A percentile compares a stretch with the other conserved stretches of the same genome.
Conservation (phyloP, 108 stramenopile species). For the Skeletonema potamos region DNA sequence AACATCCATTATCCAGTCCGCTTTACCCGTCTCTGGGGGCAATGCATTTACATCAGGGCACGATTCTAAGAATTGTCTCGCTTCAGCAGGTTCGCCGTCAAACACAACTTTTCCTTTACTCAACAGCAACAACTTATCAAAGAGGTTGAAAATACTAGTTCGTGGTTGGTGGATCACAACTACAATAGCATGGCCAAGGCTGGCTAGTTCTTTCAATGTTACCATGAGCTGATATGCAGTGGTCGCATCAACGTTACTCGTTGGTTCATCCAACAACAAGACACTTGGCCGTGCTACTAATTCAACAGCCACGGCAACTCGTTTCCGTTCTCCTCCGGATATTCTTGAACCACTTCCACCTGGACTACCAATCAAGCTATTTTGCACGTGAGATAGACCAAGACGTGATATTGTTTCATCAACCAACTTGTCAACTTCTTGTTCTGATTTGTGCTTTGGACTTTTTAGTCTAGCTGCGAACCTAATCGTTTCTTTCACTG, state of each 20-base stretch:
- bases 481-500: constrained; percentile 79
- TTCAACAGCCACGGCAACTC: constrained; percentile 81
- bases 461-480: constrained; percentile 83
- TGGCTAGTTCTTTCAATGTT: constrained; percentile 69
- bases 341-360: constrained; percentile 50
- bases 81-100: constrained; percentile 48
- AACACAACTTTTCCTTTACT: constrained; percentile 68
- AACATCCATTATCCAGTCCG: constrained; percentile 86
- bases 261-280: constrained; percentile 72
- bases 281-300: constrained; percentile 78
- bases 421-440: constrained; percentile 54
- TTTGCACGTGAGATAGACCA: constrained; percentile 54
- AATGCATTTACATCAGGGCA: constrained; percentile 43
- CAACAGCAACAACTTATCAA: constrained; percentile 81
- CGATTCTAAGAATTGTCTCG: constrained; percentile 57
- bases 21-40: constrained; percentile 73
- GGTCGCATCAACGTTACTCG: constrained; percentile 78
- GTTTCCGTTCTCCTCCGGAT: constrained; percentile 86
- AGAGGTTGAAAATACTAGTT: constrained; percentile 76
- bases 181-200: constrained; percentile 66
- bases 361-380: constrained; percentile 62
- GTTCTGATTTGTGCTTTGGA: constrained; percentile 27
- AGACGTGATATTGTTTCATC: constrained; percentile 63
- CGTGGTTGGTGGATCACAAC: constrained; percentile 92
- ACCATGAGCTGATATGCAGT: constrained; percentile 67